Base-by-base conservation (phyloP, 2,329 filamentous ascomycete species). In the Trichothecium roseum region DNA sequence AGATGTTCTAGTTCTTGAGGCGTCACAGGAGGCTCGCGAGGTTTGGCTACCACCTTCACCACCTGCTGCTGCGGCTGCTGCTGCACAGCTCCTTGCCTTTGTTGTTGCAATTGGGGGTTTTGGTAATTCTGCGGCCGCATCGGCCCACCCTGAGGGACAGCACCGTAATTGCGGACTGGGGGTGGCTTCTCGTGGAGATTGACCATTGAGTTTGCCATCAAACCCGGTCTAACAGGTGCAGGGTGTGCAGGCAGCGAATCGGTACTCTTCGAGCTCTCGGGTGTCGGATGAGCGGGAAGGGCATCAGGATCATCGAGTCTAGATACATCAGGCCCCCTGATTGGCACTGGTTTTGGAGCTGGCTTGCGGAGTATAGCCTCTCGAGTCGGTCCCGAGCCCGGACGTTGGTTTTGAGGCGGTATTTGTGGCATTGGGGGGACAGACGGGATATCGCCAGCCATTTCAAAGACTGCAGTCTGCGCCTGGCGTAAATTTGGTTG, bases 1-100 rank as follows among this genome's bases (percentile, higher is more conserved):
- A 96, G 62, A 16, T 70, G 69, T 45, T 93, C 83, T 7, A 98
- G 66, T 53, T 94, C 84, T 30, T 83, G 75, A 3, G 72, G 63
- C 0, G 88, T 94, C 4, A 96, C 80, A 1, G 81, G 55, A 4
- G 51, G 45, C 27, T 59, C 52, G 9, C 57, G 51, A 32, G 51
- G 48, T 16, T 49, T 50, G 17, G 52, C 32, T 36, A 36, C 28
- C 20, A 22, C 30, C 22, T 33, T 31, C n/a, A 46, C 45, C 32
- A 40, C 45, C 32, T 55, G 61, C 36, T 43, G 46, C 16, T 45
- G 42, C 13, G 42, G 48, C 17, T 50, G 51, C 8, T 43, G 50
- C 22, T 41, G 49, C 27, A 45, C 44, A 6, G 37, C 37, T 26
- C 41, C 46, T 13, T 40, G 41, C 14, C 28, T 24, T 14, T 34